These are phyloP conservation scores for maize (Zea mays) DNA, from an alignment of 176 grass and related monocot genomes.

Conservation along the genomic window DNA sequence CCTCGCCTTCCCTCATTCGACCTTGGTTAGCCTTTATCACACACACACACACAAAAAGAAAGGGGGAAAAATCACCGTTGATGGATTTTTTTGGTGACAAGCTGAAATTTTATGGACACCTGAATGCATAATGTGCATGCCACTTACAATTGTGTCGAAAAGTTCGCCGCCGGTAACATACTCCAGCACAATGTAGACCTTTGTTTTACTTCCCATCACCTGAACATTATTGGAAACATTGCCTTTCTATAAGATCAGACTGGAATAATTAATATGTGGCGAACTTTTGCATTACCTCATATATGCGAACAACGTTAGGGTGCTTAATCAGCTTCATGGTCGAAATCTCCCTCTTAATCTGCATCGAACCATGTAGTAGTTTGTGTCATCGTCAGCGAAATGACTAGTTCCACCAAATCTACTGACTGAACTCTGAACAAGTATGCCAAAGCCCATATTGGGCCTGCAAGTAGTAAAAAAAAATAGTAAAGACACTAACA, in stretches of 20 bases:
- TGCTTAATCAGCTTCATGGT: constrained; percentile 99
- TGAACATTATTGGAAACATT: constrained; percentile 38
- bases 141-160: constrained; percentile 94
- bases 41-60: not conserved
- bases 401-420: not conserved
- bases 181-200: constrained; percentile 90
- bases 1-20: constrained; percentile 91
- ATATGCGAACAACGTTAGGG: constrained; percentile 87
- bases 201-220: constrained; percentile 99
- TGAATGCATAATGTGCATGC: not conserved
- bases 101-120: not conserved
- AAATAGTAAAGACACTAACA: not conserved
- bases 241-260: constrained; percentile 3
- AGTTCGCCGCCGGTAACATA: constrained; percentile 88
- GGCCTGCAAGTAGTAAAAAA: not conserved
- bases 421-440: constrained; percentile 21
- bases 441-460: constrained; percentile 9
- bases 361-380: constrained; percentile 34
- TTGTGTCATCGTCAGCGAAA: constrained; percentile 25
- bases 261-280: not conserved
- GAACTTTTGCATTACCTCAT: constrained; percentile 52
- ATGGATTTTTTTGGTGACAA: not conserved
- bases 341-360: constrained; percentile 97
- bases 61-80: not conserved
- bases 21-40: constrained; percentile 78